phyloP scores from a whole-genome alignment of 768 basidiomycete species.

The Trametes elegans region DNA sequence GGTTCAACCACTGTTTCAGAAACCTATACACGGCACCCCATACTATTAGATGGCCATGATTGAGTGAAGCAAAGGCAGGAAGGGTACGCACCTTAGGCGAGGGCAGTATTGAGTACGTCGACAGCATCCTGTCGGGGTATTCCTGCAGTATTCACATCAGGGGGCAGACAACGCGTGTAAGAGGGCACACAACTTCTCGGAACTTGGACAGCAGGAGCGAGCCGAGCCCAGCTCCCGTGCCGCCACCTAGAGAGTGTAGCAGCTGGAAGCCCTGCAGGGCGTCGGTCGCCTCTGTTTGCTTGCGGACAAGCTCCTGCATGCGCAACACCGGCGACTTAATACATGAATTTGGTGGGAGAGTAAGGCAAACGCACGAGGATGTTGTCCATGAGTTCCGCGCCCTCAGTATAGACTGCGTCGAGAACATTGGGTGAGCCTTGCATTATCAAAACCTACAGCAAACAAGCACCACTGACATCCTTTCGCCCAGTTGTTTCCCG shows the following conservation, averaged over 20 bases:
- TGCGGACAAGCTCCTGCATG: slow-evolving; percentile 69
- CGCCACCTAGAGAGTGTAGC: slow-evolving; percentile 87
- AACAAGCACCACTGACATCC: slow-evolving; percentile 64
- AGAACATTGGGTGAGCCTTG: slow-evolving; percentile 20
- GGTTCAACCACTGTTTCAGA: slow-evolving; percentile 67
- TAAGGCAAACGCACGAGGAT: slow-evolving; percentile 49
- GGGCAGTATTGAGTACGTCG: slow-evolving; percentile 54
- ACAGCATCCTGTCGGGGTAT: slow-evolving; percentile 46
- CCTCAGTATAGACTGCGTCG: slow-evolving; percentile 80
- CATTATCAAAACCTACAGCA: not conserved
- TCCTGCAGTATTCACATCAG: slow-evolving; percentile 49
- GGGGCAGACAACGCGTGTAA: slow-evolving; percentile 15
- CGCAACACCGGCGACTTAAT: not conserved
- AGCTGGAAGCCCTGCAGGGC: slow-evolving; percentile 90
- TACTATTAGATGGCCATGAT: not conserved
- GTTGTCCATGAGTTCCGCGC: slow-evolving; percentile 82
- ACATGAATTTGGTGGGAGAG: not conserved
- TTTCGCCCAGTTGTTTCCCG: slow-evolving; percentile 97
- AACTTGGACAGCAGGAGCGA: slow-evolving; percentile 78
- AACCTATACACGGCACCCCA: slow-evolving; percentile 25
- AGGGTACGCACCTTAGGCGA: slow-evolving; percentile 47
- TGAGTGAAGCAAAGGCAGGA: not conserved
- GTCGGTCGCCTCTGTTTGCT: slow-evolving; percentile 79
- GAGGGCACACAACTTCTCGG: slow-evolving; percentile 55
- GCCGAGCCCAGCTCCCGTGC: slow-evolving; percentile 86